phyloP scores from a whole-genome alignment of 805 yeast species.

The Diddensiella santjacobensis region DNA sequence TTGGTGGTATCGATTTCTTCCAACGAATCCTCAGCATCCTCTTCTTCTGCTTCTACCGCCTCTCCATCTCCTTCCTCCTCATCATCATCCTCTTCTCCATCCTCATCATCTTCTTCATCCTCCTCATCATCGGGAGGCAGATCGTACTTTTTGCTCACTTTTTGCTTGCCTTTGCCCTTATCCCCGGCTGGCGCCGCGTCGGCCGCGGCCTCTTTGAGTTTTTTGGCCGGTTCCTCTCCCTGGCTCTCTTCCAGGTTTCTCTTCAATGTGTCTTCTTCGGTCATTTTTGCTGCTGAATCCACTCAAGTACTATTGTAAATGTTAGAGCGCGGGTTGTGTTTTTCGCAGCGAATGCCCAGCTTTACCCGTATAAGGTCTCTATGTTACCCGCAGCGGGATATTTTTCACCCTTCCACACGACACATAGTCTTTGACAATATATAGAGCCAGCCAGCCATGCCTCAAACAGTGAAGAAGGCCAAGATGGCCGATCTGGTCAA shows the following conservation, averaged over 20 bases:
- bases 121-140: slow-evolving; percentile 34
- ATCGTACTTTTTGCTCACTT: slow-evolving; percentile 20
- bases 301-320: too few relatives aligned
- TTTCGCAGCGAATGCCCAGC: too few relatives aligned
- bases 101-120: slow-evolving; percentile 36
- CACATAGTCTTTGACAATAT: too few relatives aligned
- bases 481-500: slow-evolving; percentile 65
- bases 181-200: not conserved
- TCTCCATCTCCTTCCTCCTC: slow-evolving; percentile 44
- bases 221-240: slow-evolving; percentile 16
- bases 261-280: slow-evolving; percentile 21
- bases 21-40: slow-evolving; percentile 74
- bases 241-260: slow-evolving; percentile 23
- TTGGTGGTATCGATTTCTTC: slow-evolving; percentile 77
- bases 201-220: slow-evolving; percentile 17
- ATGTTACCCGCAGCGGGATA: too few relatives aligned
- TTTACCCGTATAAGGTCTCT: too few relatives aligned
- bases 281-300: not conserved
- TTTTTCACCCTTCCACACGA: too few relatives aligned
- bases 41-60: slow-evolving; percentile 47
- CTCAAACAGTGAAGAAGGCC: slow-evolving; percentile 39
- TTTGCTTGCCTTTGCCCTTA: slow-evolving; percentile 24
- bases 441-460: not conserved
- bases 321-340: too few relatives aligned
- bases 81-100: slow-evolving; percentile 36